A percentile compares a stretch with the other conserved stretches of the same genome.
Conservation (phyloP, 2,329 filamentous ascomycete species). For the Pseudogymnoascus sp. region DNA sequence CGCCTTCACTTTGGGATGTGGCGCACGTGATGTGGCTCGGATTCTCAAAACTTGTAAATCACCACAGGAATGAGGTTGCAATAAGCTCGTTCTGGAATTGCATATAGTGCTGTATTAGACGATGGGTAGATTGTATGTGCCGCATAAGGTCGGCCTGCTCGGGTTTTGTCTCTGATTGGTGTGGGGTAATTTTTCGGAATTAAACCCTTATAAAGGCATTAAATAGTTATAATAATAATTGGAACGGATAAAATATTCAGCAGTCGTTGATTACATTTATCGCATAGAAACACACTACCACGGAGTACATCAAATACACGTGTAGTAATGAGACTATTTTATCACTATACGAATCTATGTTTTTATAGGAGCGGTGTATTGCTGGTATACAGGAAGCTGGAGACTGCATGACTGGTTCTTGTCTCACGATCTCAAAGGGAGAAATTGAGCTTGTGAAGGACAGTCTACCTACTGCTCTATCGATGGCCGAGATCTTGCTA, state of each 20-base stretch:
- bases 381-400: neutral
- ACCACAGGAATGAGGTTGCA: neutral
- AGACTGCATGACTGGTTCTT: neutral
- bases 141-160: neutral
- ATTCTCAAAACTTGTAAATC: neutral
- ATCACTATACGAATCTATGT: neutral
- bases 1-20: neutral
- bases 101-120: neutral
- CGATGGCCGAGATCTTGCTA: neutral
- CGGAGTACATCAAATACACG: neutral
- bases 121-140: neutral
- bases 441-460: neutral
- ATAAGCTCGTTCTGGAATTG: neutral
- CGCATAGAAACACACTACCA: neutral
- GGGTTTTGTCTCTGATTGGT: neutral
- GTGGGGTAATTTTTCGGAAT: neutral
- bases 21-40: neutral
- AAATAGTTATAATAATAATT: neutral
- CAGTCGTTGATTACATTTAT: neutral
- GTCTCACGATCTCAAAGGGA: neutral
- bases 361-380: neutral
- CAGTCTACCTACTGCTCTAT: neutral
- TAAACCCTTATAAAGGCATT: neutral
- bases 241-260: neutral
- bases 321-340: neutral